A percentile compares a stretch with the other conserved stretches of the same genome.
These are phyloP conservation scores for Tricholoma sp. DNA, from an alignment of 768 basidiomycete species.

Conservation along the genomic window DNA sequence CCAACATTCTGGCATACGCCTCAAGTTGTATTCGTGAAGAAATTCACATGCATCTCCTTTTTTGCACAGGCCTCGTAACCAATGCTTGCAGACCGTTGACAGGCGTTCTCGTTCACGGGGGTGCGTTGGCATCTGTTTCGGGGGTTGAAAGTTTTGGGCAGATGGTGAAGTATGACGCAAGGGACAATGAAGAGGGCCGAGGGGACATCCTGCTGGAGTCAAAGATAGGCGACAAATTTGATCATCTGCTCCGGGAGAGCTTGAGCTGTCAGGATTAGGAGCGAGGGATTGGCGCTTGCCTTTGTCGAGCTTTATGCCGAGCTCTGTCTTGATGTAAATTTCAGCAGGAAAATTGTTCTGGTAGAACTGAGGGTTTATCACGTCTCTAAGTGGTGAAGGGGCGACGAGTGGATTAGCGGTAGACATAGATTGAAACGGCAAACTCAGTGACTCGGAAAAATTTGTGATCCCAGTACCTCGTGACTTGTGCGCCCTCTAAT, in stretches of 20 bases:
- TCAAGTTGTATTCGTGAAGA: constrained; percentile 95
- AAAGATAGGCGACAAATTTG: constrained; percentile 89
- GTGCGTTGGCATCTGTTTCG: constrained; percentile 75
- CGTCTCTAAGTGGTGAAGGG: constrained; percentile 57
- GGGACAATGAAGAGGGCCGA: constrained; percentile 89
- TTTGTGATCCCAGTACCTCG: not conserved
- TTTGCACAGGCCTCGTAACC: constrained; percentile 96
- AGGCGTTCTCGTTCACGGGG: constrained; percentile 79
- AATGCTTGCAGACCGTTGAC: constrained; percentile 97
- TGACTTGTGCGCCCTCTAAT: not conserved
- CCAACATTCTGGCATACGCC: constrained; percentile 99
- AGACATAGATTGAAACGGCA: constrained; percentile 30
- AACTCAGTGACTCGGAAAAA: too few species aligned
- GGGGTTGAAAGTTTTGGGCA: constrained; percentile 82
- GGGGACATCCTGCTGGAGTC: constrained; percentile 79
- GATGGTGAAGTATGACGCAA: constrained; percentile 89
- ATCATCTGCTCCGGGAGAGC: constrained; percentile 51
- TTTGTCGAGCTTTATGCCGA: constrained; percentile 88
- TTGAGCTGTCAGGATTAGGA: not conserved
- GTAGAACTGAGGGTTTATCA: constrained; percentile 88
- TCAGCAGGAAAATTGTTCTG: constrained; percentile 89
- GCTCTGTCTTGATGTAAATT: constrained; percentile 71
- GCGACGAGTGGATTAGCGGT: constrained; percentile 48
- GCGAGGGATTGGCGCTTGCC: constrained; percentile 40
- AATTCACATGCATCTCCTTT: constrained; percentile 98